Percentiles rank a stretch among this genome's conserved stretches.
Conservation (phyloP, 2,329 filamentous ascomycete species). For the Diaporthe citriasiana region DNA sequence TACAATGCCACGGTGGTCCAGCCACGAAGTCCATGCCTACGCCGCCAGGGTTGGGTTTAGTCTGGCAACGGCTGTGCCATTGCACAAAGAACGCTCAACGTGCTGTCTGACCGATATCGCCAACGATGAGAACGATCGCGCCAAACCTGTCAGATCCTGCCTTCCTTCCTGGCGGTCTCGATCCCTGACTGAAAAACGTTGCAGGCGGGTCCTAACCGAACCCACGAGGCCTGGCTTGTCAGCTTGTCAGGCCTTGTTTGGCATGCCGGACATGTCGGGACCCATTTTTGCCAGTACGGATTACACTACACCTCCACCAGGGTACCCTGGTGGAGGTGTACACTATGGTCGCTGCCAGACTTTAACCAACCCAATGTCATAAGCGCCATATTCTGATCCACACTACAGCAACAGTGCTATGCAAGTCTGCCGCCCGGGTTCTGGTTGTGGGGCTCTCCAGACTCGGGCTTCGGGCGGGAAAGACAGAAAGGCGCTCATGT, state of each 20-base stretch:
- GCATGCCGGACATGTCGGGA: not conserved
- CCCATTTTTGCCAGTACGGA: not conserved
- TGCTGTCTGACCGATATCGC: not conserved
- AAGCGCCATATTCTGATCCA: not conserved
- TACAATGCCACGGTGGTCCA: not conserved
- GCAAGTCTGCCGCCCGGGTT: slow-evolving; percentile 13
- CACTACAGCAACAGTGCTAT: not conserved
- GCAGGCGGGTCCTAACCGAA: slow-evolving; percentile 29
- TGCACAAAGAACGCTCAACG: not conserved
- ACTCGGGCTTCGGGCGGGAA: slow-evolving; percentile 6
- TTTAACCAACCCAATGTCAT: not conserved
- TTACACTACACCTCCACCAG: no score
- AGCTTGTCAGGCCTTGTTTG: not conserved
- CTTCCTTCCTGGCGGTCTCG: not conserved
- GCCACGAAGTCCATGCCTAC: not conserved
- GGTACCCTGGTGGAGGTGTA: no score
- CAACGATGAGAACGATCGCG: slow-evolving; percentile 1
- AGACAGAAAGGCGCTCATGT: not conserved
- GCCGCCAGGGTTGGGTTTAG: not conserved
- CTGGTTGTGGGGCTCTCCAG: slow-evolving; percentile 13
- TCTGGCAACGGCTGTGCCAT: not conserved
- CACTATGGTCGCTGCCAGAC: slow-evolving; percentile 16
- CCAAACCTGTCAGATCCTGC: slow-evolving; percentile 13
- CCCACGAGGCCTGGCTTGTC: not conserved
- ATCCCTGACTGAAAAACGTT: slow-evolving; percentile 21